phyloP scores from a whole-genome alignment of 2,329 filamentous ascomycete species.

The Curvularia eragrostidis region DNA sequence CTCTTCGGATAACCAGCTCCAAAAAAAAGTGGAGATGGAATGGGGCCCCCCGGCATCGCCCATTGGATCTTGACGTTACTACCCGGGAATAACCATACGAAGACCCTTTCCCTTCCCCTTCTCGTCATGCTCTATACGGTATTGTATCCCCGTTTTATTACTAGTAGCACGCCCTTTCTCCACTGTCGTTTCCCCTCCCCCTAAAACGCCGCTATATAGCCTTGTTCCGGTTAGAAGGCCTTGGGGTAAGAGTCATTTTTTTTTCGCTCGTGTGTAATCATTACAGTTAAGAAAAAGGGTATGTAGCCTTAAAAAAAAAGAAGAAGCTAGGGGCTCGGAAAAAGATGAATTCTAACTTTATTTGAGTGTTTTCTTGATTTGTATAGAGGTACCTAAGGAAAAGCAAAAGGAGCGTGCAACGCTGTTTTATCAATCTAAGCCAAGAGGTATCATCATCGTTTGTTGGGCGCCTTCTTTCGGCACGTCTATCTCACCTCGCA shows the following conservation, averaged over 20 bases:
- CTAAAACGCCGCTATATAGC: too few species aligned
- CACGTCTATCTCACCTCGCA: slow-evolving; percentile 57
- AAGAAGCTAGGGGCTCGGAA: too few species aligned
- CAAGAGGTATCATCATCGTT: slow-evolving; percentile 34
- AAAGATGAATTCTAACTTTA: too few species aligned
- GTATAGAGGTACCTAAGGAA: slow-evolving; percentile 30
- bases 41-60: background rate
- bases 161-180: too few species aligned
- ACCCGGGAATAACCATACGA: background rate
- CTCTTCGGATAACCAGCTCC: too few species aligned
- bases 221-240: too few species aligned
- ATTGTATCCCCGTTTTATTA: background rate
- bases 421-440: slow-evolving; percentile 34
- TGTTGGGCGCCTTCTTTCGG: slow-evolving; percentile 11
- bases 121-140: background rate
- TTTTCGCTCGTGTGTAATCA: background rate
- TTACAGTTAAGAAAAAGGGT: background rate
- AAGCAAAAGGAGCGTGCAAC: slow-evolving; percentile 23
- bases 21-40: background rate
- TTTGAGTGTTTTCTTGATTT: slow-evolving; percentile 1
- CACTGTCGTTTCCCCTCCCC: too few species aligned
- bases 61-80: background rate
- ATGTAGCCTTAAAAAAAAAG: too few species aligned
- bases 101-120: too few species aligned
- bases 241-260: background rate